A percentile compares a stretch with the other conserved stretches of the same genome.
Evolutionary conservation across 352 stramenopile genomes (phyloP).

Genomic region (Pythium insidiosum): DNA sequence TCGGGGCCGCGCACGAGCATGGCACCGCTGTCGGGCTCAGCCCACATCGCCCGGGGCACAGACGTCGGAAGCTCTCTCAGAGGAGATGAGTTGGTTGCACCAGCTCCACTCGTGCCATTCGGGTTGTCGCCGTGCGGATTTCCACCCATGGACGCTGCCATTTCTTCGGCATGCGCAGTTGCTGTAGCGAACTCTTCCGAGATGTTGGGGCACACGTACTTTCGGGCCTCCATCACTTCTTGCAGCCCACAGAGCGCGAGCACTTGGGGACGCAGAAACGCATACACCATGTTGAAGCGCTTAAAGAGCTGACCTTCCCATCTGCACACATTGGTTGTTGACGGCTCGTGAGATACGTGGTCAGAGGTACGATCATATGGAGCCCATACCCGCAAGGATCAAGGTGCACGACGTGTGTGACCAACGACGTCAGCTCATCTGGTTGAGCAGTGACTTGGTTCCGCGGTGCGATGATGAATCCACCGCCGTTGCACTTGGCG

Average conservation of each 20-base stretch:
- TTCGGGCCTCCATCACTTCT: conserved; percentile 67
- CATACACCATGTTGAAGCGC: no score
- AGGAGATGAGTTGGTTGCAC: background rate
- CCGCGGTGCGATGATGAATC: conserved; percentile 53
- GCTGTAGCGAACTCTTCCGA: conserved; percentile 45
- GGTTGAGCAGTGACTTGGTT: conserved; percentile 5
- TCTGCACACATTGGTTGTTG: no score
- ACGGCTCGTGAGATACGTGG: no score
- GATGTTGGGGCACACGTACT: conserved; percentile 67
- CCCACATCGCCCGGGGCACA: conserved; percentile 61
- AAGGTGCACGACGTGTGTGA: conserved; percentile 65
- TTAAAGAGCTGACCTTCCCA: conserved; percentile 61
- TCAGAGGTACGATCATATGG: no score
- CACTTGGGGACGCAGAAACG: conserved; percentile 50
- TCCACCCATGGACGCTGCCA: background rate
- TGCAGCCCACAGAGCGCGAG: conserved; percentile 45
- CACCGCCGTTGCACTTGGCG: conserved; percentile 49
- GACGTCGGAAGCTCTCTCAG: conserved; percentile 45
- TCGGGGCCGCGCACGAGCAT: conserved; percentile 69
- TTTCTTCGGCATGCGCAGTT: conserved; percentile 7
- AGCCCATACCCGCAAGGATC: conserved; percentile 33
- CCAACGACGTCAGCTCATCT: conserved; percentile 54
- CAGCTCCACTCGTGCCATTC: conserved; percentile 9
- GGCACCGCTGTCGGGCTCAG: conserved; percentile 43
- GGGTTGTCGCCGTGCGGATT: conserved; percentile 10